These are phyloP conservation scores for Leccinum longicurvipes DNA, from an alignment of 768 basidiomycete genomes.

Conservation along the genomic window DNA sequence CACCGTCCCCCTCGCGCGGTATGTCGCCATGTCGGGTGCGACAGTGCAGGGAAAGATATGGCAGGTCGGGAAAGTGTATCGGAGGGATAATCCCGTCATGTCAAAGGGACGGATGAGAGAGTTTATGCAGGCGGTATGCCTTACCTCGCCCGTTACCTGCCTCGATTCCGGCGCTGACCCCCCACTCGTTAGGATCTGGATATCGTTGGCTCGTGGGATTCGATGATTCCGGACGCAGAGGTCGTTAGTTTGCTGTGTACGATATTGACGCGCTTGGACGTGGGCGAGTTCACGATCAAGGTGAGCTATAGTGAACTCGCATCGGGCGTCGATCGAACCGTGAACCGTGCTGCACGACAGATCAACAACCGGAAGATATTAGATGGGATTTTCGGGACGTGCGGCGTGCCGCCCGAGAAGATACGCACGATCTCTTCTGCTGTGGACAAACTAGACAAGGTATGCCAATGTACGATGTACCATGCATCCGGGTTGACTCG, in stretches of 20 bases:
- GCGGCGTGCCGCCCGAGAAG: conserved; percentile 88
- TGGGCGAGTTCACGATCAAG: conserved; percentile 95
- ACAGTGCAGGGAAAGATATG: conserved; percentile 80
- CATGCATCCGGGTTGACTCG: neutral
- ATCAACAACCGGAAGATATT: conserved; percentile 96
- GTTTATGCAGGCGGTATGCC: conserved; percentile 89
- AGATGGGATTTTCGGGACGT: conserved; percentile 95
- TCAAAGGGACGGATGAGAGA: conserved; percentile 98
- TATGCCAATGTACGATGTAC: conserved; percentile 26
- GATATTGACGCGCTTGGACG: conserved; percentile 75
- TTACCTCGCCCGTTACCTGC: neutral
- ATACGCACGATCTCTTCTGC: conserved; percentile 92
- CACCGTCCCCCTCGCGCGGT: conserved; percentile 94
- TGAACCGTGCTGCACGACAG: conserved; percentile 35
- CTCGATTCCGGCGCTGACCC: neutral
- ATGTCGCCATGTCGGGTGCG: conserved; percentile 94
- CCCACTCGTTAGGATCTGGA: conserved; percentile 75
- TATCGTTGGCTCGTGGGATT: conserved; percentile 87
- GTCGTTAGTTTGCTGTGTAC: conserved; percentile 79
- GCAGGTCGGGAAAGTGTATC: conserved; percentile 99
- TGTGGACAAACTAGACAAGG: conserved; percentile 98
- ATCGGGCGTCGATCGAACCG: neutral
- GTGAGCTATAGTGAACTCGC: conserved; percentile 33
- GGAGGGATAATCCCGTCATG: conserved; percentile 95
- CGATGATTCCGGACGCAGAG: conserved; percentile 98